Evolutionary conservation across 1,139 yeast genomes (phyloP), one percentile per base, ranked within the genome.

Genomic region (Geotrichum macrosporum): DNA sequence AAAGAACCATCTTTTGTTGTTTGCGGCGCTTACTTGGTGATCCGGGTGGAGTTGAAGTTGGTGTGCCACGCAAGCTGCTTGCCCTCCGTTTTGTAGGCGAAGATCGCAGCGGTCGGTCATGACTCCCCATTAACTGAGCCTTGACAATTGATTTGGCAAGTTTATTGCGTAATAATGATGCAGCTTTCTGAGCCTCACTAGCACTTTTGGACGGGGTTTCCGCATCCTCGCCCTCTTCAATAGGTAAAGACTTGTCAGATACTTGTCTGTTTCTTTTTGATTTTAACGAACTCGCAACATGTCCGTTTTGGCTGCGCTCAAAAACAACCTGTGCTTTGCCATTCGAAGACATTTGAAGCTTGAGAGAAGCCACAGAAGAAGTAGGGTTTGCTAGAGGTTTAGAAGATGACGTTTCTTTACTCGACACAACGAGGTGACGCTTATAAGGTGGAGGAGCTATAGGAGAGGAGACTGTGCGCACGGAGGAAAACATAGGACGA

Each of bases 321-420:
- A 41, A 39, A 22, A 59, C 56, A 20, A 59, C 55, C 35, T 55
- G 52, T 19, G 70, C 70, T 50, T 64, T 62, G 30, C 70, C 70
- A 47, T 65, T 68, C 32, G 61, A 60, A 2, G 64, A 57, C 69
- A 66, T 66, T 32, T 65, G 52, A 34, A 65, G 57, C 36, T 63
- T 53, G 24, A 64, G 52, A 18, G 53, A 46, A 15, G 55, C 33
- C 13, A 19, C 15, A 6, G 47, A 19, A 12, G 19, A 24, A 4
- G 26, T 9, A 16, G 12, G n/a, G 32, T n/a, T 13, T 27, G 15
- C 4, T 13, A 31, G 21, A 34, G 20, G n/a, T 24, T 19, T 3
- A 6, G 24, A 16, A 24, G n/a, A n/a, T 13, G 22, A 24, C 24
- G 15, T 6, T 19, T 27, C 21, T 4, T 6, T 37, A 13, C 33